These are phyloP conservation scores for Volvox reticuliferus DNA, from an alignment of 139 green algal genomes.

Conservation along the genomic window DNA sequence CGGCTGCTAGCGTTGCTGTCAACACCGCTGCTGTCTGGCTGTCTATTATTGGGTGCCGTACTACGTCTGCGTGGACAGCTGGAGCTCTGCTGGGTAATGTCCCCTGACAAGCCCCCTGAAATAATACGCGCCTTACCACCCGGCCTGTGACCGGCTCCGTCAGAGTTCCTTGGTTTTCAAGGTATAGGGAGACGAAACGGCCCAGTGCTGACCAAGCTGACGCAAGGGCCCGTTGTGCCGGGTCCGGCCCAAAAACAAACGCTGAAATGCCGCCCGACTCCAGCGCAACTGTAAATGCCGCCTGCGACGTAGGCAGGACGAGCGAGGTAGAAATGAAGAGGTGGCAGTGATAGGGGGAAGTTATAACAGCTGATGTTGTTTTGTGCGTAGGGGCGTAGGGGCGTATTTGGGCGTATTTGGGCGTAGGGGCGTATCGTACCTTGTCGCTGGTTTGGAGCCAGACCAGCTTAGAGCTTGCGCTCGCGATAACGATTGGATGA, in stretches of 20 bases:
- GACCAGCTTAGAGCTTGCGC: neutral
- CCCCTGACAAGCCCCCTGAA: neutral
- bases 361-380: too few species aligned
- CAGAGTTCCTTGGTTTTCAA: neutral
- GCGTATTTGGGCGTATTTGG: too few species aligned
- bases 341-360: too few species aligned
- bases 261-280: slow-evolving; percentile 3
- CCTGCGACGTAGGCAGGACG: neutral
- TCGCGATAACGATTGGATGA: neutral
- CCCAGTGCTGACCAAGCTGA: neutral
- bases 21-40: too few species aligned
- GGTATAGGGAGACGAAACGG: slow-evolving; percentile 5
- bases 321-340: too few species aligned
- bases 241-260: slow-evolving; percentile 33
- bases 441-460: slow-evolving; percentile 23
- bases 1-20: too few species aligned
- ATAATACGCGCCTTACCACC: neutral
- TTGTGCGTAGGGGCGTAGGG: too few species aligned
- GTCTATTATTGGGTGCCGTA: too few species aligned
- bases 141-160: neutral
- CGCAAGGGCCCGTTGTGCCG: neutral
- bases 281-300: neutral
- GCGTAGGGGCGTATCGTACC: neutral
- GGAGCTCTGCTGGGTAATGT: neutral
- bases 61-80: neutral